Evolutionary conservation across 2,329 filamentous ascomycete genomes (phyloP).

Genomic region (Rutstroemia sp.): DNA sequence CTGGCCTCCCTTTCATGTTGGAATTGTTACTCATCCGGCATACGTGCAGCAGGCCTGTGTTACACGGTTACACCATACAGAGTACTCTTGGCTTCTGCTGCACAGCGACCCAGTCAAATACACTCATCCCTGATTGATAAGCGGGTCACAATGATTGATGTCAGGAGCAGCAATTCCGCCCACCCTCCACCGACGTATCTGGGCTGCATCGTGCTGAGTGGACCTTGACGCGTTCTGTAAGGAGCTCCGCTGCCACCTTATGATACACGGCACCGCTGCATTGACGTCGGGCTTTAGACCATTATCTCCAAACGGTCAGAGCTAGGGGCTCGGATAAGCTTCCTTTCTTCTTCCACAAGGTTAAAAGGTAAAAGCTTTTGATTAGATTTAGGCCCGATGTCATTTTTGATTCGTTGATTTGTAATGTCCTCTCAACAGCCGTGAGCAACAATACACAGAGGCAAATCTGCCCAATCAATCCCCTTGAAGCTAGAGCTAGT

Average conservation of each 20-base stretch:
- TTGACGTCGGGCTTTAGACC: too few relatives aligned
- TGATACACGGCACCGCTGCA: not conserved
- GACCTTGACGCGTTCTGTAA: too few relatives aligned
- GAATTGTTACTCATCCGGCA: too few relatives aligned
- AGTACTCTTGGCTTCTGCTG: not conserved
- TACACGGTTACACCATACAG: not conserved
- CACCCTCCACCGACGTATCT: not conserved
- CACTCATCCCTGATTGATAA: slow-evolving; percentile 6
- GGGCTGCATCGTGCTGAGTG: not conserved
- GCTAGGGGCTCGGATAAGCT: too few relatives aligned
- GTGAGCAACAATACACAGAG: not conserved
- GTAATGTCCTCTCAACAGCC: not conserved
- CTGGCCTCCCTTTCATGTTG: too few relatives aligned
- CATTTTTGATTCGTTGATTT: too few relatives aligned
- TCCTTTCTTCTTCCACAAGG: too few relatives aligned
- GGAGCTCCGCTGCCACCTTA: not conserved
- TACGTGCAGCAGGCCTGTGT: too few relatives aligned
- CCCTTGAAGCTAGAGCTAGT: not conserved
- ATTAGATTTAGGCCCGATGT: too few relatives aligned
- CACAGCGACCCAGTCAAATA: too few relatives aligned
- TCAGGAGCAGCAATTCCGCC: not conserved
- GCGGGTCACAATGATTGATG: not conserved
- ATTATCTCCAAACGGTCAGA: too few relatives aligned
- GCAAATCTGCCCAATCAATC: not conserved
- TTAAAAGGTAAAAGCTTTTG: too few relatives aligned